Base-by-base conservation (phyloP, 768 basidiomycete species). In the Tricholoma bakamatsutake region DNA sequence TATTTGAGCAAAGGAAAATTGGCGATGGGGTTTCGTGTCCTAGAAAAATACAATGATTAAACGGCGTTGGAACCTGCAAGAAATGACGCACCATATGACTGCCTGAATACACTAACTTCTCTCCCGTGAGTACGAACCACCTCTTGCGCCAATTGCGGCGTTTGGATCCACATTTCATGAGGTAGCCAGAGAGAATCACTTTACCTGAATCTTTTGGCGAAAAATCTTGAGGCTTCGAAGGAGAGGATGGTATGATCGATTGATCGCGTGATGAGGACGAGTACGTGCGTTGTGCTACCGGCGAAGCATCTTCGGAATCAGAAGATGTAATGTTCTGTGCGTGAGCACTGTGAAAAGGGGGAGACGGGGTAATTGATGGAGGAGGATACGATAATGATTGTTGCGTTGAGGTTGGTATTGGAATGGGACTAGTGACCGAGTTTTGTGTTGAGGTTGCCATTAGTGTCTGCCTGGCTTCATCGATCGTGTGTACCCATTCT, bases 91-190 rank as follows among this genome's bases (percentile, higher is more conserved):
- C 95, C 94, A 98, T 98, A 74, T 99, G 97, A 67, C 88, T 94
- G 49, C 85, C 84, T 9, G 85, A 87, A 73, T 99, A 99, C 34
- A 92, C 73, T 52, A 99, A 73, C 66, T 85, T 89, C 64, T 93
- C 91, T 37, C 85, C 85, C 37, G 87, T 93, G n/a, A 99, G 75
- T 35, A 91, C 85, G 64, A 99, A 98, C 96, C 95, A 98, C 28
- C 97, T 76, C 71, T 99, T 98, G 55, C 93, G 81, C 97, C 97
- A 99, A 61, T 84, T 91, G 63, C 90, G 87, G 65, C 96, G 82
- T 62, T 95, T 93, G 43, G 87, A 87, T 27, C 93, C 94, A 69
- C 93, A 94, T 66, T 98, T 98, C 90, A 95, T 93, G 58, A 99
- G 76, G 69, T 98, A 99, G 1, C 94, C 93, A 17, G 85, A 84